Conservation (phyloP, 169 alveolate species). For the Eimeria tenella region DNA sequence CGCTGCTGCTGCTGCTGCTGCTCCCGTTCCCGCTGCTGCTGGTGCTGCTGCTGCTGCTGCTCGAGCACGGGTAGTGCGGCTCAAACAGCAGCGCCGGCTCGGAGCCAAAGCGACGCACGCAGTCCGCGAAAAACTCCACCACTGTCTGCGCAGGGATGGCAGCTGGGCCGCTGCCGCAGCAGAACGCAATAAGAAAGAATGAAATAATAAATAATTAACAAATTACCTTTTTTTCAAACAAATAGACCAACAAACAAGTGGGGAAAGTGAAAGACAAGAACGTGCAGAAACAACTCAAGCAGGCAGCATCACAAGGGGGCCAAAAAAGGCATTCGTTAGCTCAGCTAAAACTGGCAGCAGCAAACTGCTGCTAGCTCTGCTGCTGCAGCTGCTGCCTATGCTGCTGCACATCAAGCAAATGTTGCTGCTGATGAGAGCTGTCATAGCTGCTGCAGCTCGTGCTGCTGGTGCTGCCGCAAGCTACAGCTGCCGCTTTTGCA, state of each 20-base stretch:
- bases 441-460: not conserved
- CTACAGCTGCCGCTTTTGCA: not conserved
- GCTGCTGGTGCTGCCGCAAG: not conserved
- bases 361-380: not conserved
- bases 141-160: conserved; percentile 83
- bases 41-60: conserved; percentile 35
- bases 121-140: conserved; percentile 80
- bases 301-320: not conserved
- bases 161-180: conserved; percentile 82
- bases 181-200: not conserved
- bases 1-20: conserved; percentile 33
- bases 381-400: no score
- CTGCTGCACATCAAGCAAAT: no score
- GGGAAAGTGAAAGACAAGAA: not conserved
- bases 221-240: no score
- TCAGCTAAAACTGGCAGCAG: not conserved
- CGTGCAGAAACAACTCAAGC: not conserved
- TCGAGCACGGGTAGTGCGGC: conserved; percentile 16
- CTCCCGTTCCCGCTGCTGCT: conserved; percentile 18
- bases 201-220: no score
- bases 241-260: not conserved
- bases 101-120: conserved; percentile 76
- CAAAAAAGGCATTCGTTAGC: no score
- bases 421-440: not conserved
- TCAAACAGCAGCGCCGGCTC: conserved; percentile 82